A percentile compares a stretch with the other conserved stretches of the same genome.
These are phyloP conservation scores for Paramecium octaurelia DNA, from an alignment of 73 alveolate species.

Conservation along the genomic window DNA sequence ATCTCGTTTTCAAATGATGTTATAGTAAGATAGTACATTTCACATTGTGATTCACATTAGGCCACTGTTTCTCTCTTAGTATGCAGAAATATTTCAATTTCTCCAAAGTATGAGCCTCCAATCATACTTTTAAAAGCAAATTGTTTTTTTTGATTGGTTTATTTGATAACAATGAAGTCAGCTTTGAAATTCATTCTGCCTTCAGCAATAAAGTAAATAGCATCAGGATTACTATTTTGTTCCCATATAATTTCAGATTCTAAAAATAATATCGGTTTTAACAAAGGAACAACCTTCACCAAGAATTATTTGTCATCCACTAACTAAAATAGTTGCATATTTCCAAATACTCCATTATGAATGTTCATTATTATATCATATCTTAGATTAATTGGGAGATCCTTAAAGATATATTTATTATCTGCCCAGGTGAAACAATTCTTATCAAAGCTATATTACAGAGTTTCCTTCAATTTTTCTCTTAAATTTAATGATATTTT, in stretches of 20 bases:
- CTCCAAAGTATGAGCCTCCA: slow-evolving; percentile 86
- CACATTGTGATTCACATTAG: slow-evolving; percentile 28
- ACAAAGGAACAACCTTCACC: slow-evolving; percentile 69
- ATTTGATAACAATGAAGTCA: slow-evolving; percentile 47
- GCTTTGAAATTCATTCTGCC: slow-evolving; percentile 75
- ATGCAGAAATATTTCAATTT: slow-evolving; percentile 66
- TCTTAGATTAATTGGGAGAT: slow-evolving; percentile 76
- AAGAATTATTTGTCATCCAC: slow-evolving; percentile 70
- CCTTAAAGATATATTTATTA: slow-evolving; percentile 65
- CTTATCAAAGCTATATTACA: slow-evolving; percentile 66
- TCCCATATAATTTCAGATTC: slow-evolving; percentile 67
- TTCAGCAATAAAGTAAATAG: slow-evolving; percentile 70
- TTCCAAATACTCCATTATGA: slow-evolving; percentile 78
- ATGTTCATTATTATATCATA: slow-evolving; percentile 74
- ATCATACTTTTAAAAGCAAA: slow-evolving; percentile 62
- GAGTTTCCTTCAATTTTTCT: slow-evolving; percentile 62
- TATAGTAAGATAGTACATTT: slow-evolving; percentile 49
- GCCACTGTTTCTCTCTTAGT: slow-evolving; percentile 43
- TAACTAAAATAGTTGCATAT: slow-evolving; percentile 68
- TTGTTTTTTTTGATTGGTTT: slow-evolving; percentile 17
- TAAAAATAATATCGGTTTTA: slow-evolving; percentile 69
- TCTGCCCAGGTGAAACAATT: slow-evolving; percentile 63
- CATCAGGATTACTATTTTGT: slow-evolving; percentile 72
- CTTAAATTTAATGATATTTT: slow-evolving; percentile 65
- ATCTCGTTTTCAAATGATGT: slow-evolving; percentile 33